Base-by-base conservation (phyloP, 495 filamentous ascomycete genomes). In the Neurospora tetrasperma region DNA sequence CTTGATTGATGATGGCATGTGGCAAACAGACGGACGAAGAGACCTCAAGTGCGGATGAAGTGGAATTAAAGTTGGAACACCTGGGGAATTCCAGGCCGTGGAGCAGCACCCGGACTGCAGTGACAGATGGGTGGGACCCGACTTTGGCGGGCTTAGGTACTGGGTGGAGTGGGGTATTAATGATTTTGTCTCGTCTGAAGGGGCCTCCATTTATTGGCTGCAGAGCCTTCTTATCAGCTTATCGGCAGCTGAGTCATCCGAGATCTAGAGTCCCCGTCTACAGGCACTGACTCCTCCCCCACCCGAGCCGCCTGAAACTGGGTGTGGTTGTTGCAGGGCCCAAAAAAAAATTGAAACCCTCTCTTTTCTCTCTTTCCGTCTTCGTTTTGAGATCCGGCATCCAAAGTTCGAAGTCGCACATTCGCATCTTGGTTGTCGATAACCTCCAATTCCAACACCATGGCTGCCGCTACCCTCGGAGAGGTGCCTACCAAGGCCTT, bases 361-460 rank as follows among this genome's bases (percentile, higher is more conserved):
- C 54, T 35, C 54, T 62, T 62, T 16, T 62, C 27, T 35, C 54
- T 35, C 54, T 66, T 18, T 66, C 35, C 54, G 54, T 35, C 54
- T 66, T 66, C 54, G 54, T 66, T 27, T 59, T 66, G 54, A 66
- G 54, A 66, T 35, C 54, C 54, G 54, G 54, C 54, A 66, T 66
- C 54, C 54, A 35, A 18, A 66, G 35, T 66, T 35, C 54, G 27
- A 66, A 66, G 54, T 66, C 54, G 54, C 54, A 27, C 54, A 62
- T 62, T 62, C 54, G 54, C 54, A 66, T 66, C 27, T 66, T 66
- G 54, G 54, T 66, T 66, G 54, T 66, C 54, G 54, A 66, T 66
- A 66, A 66, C 54, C 54, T 66, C 54, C 54, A 31, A 18, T 35
- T 9, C 54, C 54, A 35, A 66, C 54, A 66, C 23, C 35, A 66